Evolutionary conservation across 139 green algal genomes (phyloP).

Genomic region (Tetraselmis chui): DNA sequence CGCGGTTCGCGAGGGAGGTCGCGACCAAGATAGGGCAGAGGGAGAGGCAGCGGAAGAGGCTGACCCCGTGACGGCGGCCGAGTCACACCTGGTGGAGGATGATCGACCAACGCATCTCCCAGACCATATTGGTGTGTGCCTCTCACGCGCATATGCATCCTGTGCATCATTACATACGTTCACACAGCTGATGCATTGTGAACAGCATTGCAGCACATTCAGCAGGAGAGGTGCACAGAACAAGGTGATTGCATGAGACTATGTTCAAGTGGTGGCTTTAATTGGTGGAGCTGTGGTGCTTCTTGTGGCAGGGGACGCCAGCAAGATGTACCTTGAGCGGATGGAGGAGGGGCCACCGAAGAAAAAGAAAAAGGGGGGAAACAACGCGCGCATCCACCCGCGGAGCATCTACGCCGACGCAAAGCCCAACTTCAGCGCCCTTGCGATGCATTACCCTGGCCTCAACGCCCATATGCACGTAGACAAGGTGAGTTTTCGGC

Average conservation of each 20-base stretch:
- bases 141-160: neutral
- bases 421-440: constrained; percentile 69
- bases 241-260: too few relatives aligned
- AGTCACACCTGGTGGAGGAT: neutral
- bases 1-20: too few relatives aligned
- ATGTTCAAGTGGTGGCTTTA: neutral
- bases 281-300: neutral
- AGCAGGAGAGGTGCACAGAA: too few relatives aligned
- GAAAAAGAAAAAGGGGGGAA: neutral
- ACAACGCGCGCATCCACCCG: constrained; percentile 54
- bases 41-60: neutral
- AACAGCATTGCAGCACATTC: too few relatives aligned
- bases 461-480: constrained; percentile 36
- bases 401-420: constrained; percentile 49
- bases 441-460: constrained; percentile 45
- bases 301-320: neutral
- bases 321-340: neutral
- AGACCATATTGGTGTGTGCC: neutral
- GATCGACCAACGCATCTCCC: neutral
- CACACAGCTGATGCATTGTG: too few relatives aligned
- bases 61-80: neutral
- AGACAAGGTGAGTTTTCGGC: too few relatives aligned
- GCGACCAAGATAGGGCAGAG: neutral
- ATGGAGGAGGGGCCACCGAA: neutral
- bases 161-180: neutral